phyloP scores from a whole-genome alignment of 140 eudicot genomes.

The Oenanthe javanica region DNA sequence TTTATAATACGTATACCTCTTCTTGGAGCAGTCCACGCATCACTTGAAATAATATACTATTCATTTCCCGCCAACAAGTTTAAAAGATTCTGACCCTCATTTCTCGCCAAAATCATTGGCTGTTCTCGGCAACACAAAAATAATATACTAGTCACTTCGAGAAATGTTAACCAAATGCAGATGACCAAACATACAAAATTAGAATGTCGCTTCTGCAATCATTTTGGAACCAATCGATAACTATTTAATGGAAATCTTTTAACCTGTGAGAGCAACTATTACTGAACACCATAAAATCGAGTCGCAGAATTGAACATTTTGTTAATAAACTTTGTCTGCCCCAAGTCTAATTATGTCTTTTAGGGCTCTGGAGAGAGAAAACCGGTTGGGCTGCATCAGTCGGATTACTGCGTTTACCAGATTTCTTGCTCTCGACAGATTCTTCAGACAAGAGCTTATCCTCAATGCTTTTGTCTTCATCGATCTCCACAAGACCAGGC shows the following conservation, averaged over 20 bases:
- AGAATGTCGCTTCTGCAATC: neutral
- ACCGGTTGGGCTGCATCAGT: neutral
- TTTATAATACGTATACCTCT: too few relatives aligned
- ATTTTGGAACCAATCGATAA: neutral
- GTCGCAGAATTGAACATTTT: neutral
- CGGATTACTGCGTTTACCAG: neutral
- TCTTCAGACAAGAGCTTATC: neutral
- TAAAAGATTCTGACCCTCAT: neutral
- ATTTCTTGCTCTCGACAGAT: neutral
- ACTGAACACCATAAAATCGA: neutral
- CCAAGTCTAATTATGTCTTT: constrained; percentile 5
- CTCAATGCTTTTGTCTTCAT: neutral
- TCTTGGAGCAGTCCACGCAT: too few relatives aligned
- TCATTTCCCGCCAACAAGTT: neutral
- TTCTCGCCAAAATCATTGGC: neutral
- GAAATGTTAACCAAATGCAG: neutral
- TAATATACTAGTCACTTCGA: neutral
- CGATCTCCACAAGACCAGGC: constrained; percentile 7
- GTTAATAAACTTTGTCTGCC: neutral
- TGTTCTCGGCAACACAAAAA: neutral
- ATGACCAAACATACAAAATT: neutral
- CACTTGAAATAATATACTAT: too few relatives aligned
- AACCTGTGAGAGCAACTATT: neutral
- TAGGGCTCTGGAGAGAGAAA: constrained; percentile 12
- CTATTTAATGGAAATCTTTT: neutral